These are phyloP conservation scores for Sphagnurus paluster DNA, from an alignment of 1,284 basidiomycete species.

Conservation along the genomic window DNA sequence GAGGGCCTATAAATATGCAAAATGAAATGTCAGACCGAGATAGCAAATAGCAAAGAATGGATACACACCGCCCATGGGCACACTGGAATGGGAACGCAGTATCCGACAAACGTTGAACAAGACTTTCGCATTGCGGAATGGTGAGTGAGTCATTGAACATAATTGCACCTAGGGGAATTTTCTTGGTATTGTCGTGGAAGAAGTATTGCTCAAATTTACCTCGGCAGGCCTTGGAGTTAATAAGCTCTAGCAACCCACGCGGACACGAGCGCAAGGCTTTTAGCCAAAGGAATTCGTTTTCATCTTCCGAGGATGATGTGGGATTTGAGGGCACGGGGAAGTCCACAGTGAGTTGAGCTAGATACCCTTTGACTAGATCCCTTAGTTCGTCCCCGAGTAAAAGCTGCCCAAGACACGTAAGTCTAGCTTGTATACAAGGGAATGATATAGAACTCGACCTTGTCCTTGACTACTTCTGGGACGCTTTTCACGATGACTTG, in stretches of 20 bases:
- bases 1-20: slow-evolving; percentile 32
- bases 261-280: slow-evolving; percentile 79
- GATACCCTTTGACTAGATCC: slow-evolving; percentile 65
- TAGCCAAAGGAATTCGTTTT: slow-evolving; percentile 57
- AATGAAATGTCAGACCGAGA: background rate
- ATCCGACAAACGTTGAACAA: slow-evolving; percentile 66
- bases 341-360: slow-evolving; percentile 43
- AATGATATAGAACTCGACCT: slow-evolving; percentile 55
- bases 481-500: slow-evolving; percentile 60
- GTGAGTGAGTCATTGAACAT: slow-evolving; percentile 93
- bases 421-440: slow-evolving; percentile 4
- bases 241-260: slow-evolving; percentile 71
- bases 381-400: slow-evolving; percentile 63
- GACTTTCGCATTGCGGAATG: slow-evolving; percentile 64
- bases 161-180: slow-evolving; percentile 68
- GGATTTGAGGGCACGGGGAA: slow-evolving; percentile 9
- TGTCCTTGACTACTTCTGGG: slow-evolving; percentile 68
- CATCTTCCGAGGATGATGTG: slow-evolving; percentile 22
- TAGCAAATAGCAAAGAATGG: background rate
- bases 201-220: slow-evolving; percentile 46
- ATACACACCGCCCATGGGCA: slow-evolving; percentile 85
- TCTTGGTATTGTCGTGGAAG: slow-evolving; percentile 2
- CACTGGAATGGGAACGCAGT: slow-evolving; percentile 90
- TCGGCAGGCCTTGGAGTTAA: slow-evolving; percentile 92
- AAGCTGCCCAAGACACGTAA: slow-evolving; percentile 43